Evolutionary conservation across 1,284 basidiomycete genomes (phyloP).

Genomic region (Cystobasidiaceae sp.): DNA sequence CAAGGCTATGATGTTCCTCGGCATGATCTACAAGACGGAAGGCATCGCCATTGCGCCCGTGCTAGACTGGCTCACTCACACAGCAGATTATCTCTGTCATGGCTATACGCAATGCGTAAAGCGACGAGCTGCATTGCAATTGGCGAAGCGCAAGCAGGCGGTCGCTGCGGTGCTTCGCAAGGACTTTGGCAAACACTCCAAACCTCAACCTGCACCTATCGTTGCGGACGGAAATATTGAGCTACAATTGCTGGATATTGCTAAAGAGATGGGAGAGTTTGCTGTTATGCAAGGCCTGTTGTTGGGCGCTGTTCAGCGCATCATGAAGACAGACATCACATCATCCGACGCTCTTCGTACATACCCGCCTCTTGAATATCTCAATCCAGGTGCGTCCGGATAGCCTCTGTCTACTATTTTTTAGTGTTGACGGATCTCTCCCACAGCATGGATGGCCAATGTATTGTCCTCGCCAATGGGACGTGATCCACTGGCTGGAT

Average conservation of each 20-base stretch:
- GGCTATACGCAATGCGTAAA: slow-evolving; percentile 52
- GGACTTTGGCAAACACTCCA: not conserved
- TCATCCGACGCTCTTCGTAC: slow-evolving; percentile 59
- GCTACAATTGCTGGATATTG: not conserved
- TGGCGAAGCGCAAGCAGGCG: not conserved
- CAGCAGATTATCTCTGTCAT: slow-evolving; percentile 57
- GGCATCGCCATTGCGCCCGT: slow-evolving; percentile 56
- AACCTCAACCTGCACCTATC: not conserved
- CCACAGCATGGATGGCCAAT: slow-evolving; percentile 59
- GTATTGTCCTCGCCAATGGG: slow-evolving; percentile 56
- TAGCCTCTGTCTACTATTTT: not conserved
- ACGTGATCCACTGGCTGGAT: slow-evolving; percentile 53
- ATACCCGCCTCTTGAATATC: slow-evolving; percentile 43
- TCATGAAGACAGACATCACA: slow-evolving; percentile 46
- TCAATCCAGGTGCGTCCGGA: not conserved
- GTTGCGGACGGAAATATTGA: not conserved
- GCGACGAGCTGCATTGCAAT: slow-evolving; percentile 31
- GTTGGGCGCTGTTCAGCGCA: slow-evolving; percentile 19
- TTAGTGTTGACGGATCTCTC: slow-evolving; percentile 18
- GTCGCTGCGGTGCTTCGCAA: too few species aligned
- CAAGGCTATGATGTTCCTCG: slow-evolving; percentile 70
- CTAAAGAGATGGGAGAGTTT: slow-evolving; percentile 11
- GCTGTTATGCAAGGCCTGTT: slow-evolving; percentile 19
- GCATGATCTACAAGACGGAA: slow-evolving; percentile 62
- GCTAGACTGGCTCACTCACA: slow-evolving; percentile 63